These are phyloP conservation scores for Marasmius fiardii DNA, from an alignment of 1,284 basidiomycete species.

Conservation along the genomic window DNA sequence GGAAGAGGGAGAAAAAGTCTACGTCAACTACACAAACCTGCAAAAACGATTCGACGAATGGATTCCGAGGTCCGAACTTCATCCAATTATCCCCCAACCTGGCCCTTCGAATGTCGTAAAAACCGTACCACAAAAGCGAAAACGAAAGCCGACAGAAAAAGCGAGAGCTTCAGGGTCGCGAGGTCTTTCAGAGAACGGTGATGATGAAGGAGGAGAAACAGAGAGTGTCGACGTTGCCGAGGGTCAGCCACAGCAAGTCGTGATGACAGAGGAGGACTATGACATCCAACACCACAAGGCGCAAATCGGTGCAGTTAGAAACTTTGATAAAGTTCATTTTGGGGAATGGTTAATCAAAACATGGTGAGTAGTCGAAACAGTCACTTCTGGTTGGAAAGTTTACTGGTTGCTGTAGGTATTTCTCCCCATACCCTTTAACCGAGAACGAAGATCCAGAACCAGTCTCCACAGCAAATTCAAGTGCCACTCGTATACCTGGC, in stretches of 20 bases:
- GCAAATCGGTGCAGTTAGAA: conserved; percentile 58
- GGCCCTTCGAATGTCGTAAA: conserved; percentile 9
- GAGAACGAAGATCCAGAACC: conserved; percentile 59
- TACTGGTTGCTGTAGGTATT: conserved; percentile 61
- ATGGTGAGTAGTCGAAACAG: conserved; percentile 47
- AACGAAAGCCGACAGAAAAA: conserved; percentile 3
- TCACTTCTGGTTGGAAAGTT: conserved; percentile 23
- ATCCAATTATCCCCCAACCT: conserved; percentile 19
- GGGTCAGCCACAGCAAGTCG: conserved; percentile 25
- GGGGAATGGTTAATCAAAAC: conserved; percentile 76
- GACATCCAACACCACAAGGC: conserved; percentile 65
- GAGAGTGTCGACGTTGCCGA: conserved; percentile 9
- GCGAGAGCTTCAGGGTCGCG: conserved; percentile 6
- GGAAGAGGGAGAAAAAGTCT: conserved; percentile 62
- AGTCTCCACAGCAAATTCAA: conserved; percentile 21
- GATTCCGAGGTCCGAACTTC: conserved; percentile 46
- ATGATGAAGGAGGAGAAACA: background rate
- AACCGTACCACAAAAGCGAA: conserved; percentile 15
- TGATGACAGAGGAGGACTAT: conserved; percentile 65
- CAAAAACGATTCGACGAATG: conserved; percentile 81
- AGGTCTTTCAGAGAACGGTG: conserved; percentile 12
- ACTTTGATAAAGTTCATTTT: conserved; percentile 77
- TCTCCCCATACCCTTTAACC: conserved; percentile 80
- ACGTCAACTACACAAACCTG: conserved; percentile 64
- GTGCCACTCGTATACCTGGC: conserved; percentile 38